Evolutionary conservation across 2,329 filamentous ascomycete genomes (phyloP).

Genomic region (Sarocladium oryzae): DNA sequence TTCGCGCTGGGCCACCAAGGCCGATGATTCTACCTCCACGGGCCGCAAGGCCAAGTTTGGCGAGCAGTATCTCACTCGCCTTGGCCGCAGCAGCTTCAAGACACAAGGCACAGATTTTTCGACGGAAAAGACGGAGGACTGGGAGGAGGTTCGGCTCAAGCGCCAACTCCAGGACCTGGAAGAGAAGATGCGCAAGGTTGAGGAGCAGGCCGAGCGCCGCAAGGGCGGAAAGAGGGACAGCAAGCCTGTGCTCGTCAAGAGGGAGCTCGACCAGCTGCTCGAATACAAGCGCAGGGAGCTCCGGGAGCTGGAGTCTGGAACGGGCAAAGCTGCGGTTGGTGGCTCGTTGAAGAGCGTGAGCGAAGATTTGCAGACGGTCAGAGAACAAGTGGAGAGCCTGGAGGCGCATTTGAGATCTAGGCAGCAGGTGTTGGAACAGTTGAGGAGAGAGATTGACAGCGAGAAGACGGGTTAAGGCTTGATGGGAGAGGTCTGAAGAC

Average conservation of each 20-base stretch:
- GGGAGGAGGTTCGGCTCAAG: slow-evolving; percentile 94
- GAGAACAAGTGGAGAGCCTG: slow-evolving; percentile 87
- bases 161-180: slow-evolving; percentile 88
- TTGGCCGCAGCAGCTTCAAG: slow-evolving; percentile 78
- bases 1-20: slow-evolving; percentile 72
- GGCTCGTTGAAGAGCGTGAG: slow-evolving; percentile 71
- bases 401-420: slow-evolving; percentile 75
- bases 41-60: slow-evolving; percentile 96
- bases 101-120: slow-evolving; percentile 86
- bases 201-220: slow-evolving; percentile 62
- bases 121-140: slow-evolving; percentile 80
- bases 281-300: slow-evolving; percentile 88
- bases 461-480: slow-evolving; percentile 58
- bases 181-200: slow-evolving; percentile 76
- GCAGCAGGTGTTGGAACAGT: slow-evolving; percentile 66
- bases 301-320: slow-evolving; percentile 66
- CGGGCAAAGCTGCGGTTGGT: slow-evolving; percentile 61
- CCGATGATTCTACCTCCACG: slow-evolving; percentile 73
- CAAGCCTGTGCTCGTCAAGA: slow-evolving; percentile 86
- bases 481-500: neutral
- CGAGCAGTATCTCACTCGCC: slow-evolving; percentile 87
- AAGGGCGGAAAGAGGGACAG: slow-evolving; percentile 61
- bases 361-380: slow-evolving; percentile 85
- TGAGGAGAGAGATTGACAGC: slow-evolving; percentile 78
- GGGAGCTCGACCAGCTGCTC: slow-evolving; percentile 86